phyloP scores from a whole-genome alignment of 495 filamentous ascomycete genomes.

The Penicillium alfredii region DNA sequence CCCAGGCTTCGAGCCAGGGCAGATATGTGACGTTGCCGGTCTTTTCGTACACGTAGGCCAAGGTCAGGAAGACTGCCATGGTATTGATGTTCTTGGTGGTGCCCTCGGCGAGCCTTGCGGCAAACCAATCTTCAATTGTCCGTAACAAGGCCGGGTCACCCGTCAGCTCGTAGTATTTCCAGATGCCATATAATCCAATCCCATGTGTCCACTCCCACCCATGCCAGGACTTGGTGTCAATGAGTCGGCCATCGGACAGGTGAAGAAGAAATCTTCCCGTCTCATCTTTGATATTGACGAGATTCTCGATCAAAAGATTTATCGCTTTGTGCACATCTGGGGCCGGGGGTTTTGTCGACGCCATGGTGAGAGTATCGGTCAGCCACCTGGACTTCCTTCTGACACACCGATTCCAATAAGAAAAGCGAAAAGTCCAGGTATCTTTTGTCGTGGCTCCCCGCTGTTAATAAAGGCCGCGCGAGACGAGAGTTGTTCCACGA shows the following conservation, averaged over 20 bases:
- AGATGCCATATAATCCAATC: constrained; percentile 63
- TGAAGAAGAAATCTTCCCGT: constrained; percentile 60
- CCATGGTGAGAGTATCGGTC: no score
- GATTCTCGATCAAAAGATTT: constrained; percentile 51
- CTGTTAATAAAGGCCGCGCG: no score
- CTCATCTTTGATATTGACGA: constrained; percentile 59
- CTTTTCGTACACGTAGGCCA: constrained; percentile 60
- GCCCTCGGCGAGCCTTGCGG: constrained; percentile 51
- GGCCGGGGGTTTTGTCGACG: constrained; percentile 3
- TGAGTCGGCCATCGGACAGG: constrained; percentile 59
- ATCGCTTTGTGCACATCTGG: constrained; percentile 48
- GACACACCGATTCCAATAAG: no score
- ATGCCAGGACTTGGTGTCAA: constrained; percentile 68
- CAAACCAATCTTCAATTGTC: constrained; percentile 61
- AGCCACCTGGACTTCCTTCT: no score
- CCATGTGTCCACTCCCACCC: constrained; percentile 76
- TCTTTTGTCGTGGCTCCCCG: no score
- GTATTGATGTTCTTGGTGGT: constrained; percentile 75
- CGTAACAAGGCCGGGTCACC: constrained; percentile 38
- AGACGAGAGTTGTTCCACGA: no score
- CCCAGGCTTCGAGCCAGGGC: constrained; percentile 63
- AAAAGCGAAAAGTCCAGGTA: no score
- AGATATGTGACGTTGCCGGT: constrained; percentile 51
- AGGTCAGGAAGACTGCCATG: constrained; percentile 63
- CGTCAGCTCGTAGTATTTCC: constrained; percentile 60